Evolutionary conservation across 1,139 yeast species (phyloP), one percentile per base, ranked within the genome.

Genomic region (Kurtzmaniella quercitrusa): DNA sequence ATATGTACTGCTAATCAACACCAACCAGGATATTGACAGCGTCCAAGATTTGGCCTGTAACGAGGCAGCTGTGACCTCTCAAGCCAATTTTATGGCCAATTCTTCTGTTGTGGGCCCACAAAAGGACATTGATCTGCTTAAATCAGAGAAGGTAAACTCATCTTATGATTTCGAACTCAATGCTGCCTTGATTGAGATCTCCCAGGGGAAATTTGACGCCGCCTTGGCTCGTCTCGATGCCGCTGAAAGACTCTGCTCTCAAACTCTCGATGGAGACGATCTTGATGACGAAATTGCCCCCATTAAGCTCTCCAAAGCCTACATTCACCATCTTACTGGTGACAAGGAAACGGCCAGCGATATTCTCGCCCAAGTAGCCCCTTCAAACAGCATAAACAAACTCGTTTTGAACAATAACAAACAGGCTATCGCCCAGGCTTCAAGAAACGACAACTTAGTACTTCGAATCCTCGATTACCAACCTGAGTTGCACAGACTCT

Each of bases 261-360:
- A 69, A 31, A 75, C 76, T 41, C 71, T 62, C 27, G 66, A 73
- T 37, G 72, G 68, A 34, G 70, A 66, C 3, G 78, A 73, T 40
- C 62, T 67, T 51, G 54, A 65, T 14, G 53, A 63, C 27, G 88
- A 82, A 57, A 56, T 81, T 23, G 70, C 75, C 14, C 91, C 94
- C 16, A 84, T 87, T 34, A 58, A 75, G 46, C 63, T 88, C 38
- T 94, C 91, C 55, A 76, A 77, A 25, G 85, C 95, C 1, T 89
- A 78, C 56, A 78, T 84, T 18, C 65, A 79, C 46, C 81, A 79
- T 48, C 48, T 72, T 11, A 57, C 65, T 29, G 83, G 82, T 7
- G 61, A 77, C 9, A 36, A 46, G 1, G 67, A 57, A 1, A 68
- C 70, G 42, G 79, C 89, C 2, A 49, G 63, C 41, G 53, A 60